These are phyloP conservation scores for Papiliotrema laurentii DNA, from an alignment of 1,284 basidiomycete genomes.

Conservation along the genomic window DNA sequence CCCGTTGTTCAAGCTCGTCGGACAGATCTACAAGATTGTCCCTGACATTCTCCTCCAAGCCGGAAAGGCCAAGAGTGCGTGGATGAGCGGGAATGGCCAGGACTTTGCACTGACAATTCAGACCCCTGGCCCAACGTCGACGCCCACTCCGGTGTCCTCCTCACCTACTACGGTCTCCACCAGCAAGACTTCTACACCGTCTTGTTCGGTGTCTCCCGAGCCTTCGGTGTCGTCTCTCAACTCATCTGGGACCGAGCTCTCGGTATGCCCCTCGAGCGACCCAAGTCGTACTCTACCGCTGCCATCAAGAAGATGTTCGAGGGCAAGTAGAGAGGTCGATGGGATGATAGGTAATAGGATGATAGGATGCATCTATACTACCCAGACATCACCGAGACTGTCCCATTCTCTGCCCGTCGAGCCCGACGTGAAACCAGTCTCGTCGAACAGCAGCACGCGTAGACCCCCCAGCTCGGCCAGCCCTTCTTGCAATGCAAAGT, in stretches of 20 bases:
- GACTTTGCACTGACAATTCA: constrained; percentile 10
- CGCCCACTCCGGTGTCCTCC: constrained; percentile 90
- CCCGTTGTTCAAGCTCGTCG: constrained; percentile 88
- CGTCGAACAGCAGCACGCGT: constrained; percentile 27
- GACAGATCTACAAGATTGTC: constrained; percentile 87
- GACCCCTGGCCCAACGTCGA: constrained; percentile 75
- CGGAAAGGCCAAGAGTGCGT: constrained; percentile 77
- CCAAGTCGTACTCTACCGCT: constrained; percentile 51
- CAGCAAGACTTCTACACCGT: constrained; percentile 96
- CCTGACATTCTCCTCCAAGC: constrained; percentile 89
- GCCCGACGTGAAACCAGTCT: constrained; percentile 6
- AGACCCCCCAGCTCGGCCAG: constrained; percentile 35
- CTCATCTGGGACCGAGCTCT: constrained; percentile 94
- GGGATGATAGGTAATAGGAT: neutral
- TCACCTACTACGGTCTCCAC: constrained; percentile 70
- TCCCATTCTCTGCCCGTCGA: constrained; percentile 32
- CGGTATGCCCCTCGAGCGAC: constrained; percentile 58
- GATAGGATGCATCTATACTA: constrained; percentile 1
- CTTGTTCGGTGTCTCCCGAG: constrained; percentile 92
- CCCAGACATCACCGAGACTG: constrained; percentile 29
- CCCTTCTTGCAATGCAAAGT: constrained; percentile 29
- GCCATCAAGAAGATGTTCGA: constrained; percentile 49
- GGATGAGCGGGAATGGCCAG: constrained; percentile 54
- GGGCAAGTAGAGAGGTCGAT: constrained; percentile 28
- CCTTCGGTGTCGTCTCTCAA: constrained; percentile 83